A percentile compares a stretch with the other conserved stretches of the same genome.
Conservation (phyloP, 371 early-diverging fungal species). For the Encephalitozoon cuniculi region DNA sequence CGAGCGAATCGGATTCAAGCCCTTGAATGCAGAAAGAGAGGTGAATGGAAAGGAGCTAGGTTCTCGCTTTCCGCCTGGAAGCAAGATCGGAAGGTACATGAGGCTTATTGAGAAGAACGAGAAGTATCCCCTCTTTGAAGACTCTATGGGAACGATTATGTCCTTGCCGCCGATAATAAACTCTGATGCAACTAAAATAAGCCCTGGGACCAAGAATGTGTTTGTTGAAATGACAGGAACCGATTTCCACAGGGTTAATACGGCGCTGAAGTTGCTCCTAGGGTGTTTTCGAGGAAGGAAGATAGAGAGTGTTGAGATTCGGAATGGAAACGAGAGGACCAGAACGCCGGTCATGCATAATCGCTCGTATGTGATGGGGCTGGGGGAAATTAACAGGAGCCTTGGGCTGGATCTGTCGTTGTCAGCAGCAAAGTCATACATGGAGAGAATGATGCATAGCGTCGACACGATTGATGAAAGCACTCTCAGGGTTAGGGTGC, state of each 20-base stretch:
- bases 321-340: constrained; percentile 63
- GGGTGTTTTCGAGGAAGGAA: constrained; percentile 62
- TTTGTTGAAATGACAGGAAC: constrained; percentile 96
- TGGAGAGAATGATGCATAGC: constrained; percentile 60
- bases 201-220: constrained; percentile 82
- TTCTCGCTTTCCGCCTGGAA: constrained; percentile 74
- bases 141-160: constrained; percentile 72
- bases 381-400: constrained; percentile 66
- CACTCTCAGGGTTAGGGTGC: constrained; percentile 70
- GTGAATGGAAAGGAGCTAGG: constrained; percentile 79
- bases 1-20: constrained; percentile 78
- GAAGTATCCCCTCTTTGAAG: constrained; percentile 72
- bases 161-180: constrained; percentile 99
- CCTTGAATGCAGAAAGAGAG: constrained; percentile 72
- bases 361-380: constrained; percentile 65
- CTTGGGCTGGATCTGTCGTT: constrained; percentile 31
- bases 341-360: constrained; percentile 71
- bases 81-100: constrained; percentile 76
- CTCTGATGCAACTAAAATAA: constrained; percentile 90
- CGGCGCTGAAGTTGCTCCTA: constrained; percentile 49
- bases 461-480: constrained; percentile 63
- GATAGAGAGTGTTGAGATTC: constrained; percentile 67
- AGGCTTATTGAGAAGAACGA: constrained; percentile 79
- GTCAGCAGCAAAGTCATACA: constrained; percentile 15
- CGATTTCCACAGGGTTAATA: constrained; percentile 64